Conservation (phyloP, 129 eudicot species). For the Saussurea involucrata region DNA sequence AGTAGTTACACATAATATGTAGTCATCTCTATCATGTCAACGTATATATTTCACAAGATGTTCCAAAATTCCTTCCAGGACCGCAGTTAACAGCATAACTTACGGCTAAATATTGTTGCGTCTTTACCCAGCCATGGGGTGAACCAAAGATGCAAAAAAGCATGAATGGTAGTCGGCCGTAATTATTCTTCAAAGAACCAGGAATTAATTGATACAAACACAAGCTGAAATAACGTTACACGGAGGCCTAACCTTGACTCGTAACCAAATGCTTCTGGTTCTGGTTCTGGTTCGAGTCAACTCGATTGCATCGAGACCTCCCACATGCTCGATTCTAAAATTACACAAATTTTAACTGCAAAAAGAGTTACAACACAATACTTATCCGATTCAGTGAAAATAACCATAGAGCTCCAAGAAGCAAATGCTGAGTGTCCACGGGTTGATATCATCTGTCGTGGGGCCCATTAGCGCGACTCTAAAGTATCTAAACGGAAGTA, state of each 20-base stretch:
- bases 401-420: conserved; percentile 93
- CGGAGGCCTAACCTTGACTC: not conserved
- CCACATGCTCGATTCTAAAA: conserved; percentile 7
- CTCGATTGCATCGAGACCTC: conserved; percentile 5
- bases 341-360: not conserved
- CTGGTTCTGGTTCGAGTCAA: not conserved
- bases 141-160: not conserved
- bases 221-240: not conserved
- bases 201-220: not conserved
- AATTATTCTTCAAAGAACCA: not conserved
- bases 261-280: not conserved
- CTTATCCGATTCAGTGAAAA: conserved; percentile 37
- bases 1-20: too few species aligned
- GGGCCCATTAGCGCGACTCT: conserved; percentile 69
- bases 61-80: too few species aligned
- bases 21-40: too few species aligned
- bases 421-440: conserved; percentile 84
- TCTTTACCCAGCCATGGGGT: too few species aligned
- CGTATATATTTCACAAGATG: too few species aligned
- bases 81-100: too few species aligned
- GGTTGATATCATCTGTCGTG: conserved; percentile 63
- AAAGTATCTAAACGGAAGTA: conserved; percentile 94
- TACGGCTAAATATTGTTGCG: too few species aligned
- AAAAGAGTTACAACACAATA: conserved; percentile 11
- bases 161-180: not conserved